Conservation (phyloP, 148 eudicot genomes). For the Talinum fruticosum region DNA sequence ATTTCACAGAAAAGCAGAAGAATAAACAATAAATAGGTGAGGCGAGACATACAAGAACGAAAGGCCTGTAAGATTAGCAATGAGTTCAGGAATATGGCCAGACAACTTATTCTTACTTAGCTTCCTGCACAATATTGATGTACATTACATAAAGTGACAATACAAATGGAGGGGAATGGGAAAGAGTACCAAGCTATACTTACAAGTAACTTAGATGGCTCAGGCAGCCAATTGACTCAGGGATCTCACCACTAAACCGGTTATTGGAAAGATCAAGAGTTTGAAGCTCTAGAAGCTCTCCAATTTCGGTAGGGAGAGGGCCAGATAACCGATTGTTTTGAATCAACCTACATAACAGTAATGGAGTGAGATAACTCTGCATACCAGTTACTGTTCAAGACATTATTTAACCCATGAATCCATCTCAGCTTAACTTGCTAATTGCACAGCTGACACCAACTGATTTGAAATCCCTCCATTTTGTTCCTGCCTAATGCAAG, state of each 20-base stretch:
- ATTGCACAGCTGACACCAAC: constrained; percentile 7
- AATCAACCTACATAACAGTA: constrained; percentile 49
- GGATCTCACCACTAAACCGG: constrained; percentile 72
- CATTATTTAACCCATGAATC: background rate
- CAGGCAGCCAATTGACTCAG: constrained; percentile 72
- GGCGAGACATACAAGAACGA: constrained; percentile 76
- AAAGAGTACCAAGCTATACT: constrained; percentile 32
- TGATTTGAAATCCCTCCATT: background rate
- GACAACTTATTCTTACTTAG: constrained; percentile 70
- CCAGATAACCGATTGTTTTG: constrained; percentile 77
- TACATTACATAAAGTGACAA: background rate
- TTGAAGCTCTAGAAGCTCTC: constrained; percentile 61
- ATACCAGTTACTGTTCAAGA: background rate
- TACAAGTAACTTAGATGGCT: constrained; percentile 71
- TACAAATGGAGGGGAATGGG: background rate
- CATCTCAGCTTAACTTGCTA: background rate
- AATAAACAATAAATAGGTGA: constrained; percentile 3
- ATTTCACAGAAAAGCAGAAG: background rate
- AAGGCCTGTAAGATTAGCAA: constrained; percentile 81
- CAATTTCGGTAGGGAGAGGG: constrained; percentile 63
- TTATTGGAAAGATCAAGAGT: constrained; percentile 88
- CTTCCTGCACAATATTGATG: constrained; percentile 48
- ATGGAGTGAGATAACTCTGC: constrained; percentile 3
- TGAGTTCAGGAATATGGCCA: constrained; percentile 68
- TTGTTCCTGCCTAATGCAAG: background rate